A percentile compares a stretch with the other conserved stretches of the same genome.
Evolutionary conservation across 805 yeast genomes (phyloP).

Genomic region (Diddensiella santjacobensis): DNA sequence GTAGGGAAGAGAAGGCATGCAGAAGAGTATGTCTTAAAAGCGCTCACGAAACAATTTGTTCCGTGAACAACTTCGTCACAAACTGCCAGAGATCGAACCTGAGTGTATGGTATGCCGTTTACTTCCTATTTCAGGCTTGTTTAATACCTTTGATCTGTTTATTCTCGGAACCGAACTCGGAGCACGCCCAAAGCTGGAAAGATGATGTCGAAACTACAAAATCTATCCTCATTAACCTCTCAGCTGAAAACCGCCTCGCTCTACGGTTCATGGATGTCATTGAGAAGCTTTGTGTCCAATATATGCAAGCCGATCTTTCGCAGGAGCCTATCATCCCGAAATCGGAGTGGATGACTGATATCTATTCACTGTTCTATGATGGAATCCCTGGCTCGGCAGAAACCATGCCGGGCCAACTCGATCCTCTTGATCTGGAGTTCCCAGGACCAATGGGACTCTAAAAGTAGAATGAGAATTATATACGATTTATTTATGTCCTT

Average conservation of each 20-base stretch:
- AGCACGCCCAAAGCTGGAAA: constrained; percentile 44
- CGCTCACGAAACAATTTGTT: constrained; percentile 50
- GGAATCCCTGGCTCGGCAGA: constrained; percentile 27
- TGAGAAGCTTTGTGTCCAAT: constrained; percentile 36
- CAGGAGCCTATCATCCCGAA: constrained; percentile 23
- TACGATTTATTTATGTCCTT: too few species aligned
- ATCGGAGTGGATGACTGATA: constrained; percentile 37
- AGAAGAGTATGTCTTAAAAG: constrained; percentile 47
- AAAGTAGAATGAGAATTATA: too few species aligned
- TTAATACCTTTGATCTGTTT: constrained; percentile 54
- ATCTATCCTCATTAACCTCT: constrained; percentile 36
- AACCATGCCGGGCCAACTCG: not conserved
- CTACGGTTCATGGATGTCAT: constrained; percentile 44
- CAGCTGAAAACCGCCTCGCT: constrained; percentile 45
- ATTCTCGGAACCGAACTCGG: constrained; percentile 48
- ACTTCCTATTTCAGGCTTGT: constrained; percentile 60
- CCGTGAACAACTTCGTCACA: constrained; percentile 37
- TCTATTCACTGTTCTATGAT: constrained; percentile 45
- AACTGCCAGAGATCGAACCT: constrained; percentile 41
- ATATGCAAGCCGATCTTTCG: constrained; percentile 14
- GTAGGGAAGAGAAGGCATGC: constrained; percentile 44
- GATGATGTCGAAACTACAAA: constrained; percentile 43
- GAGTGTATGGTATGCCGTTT: constrained; percentile 61
- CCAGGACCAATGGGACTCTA: not conserved
- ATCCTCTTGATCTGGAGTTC: not conserved